Conservation (phyloP, 148 eudicot species). For the Suaeda aralocaspica region DNA sequence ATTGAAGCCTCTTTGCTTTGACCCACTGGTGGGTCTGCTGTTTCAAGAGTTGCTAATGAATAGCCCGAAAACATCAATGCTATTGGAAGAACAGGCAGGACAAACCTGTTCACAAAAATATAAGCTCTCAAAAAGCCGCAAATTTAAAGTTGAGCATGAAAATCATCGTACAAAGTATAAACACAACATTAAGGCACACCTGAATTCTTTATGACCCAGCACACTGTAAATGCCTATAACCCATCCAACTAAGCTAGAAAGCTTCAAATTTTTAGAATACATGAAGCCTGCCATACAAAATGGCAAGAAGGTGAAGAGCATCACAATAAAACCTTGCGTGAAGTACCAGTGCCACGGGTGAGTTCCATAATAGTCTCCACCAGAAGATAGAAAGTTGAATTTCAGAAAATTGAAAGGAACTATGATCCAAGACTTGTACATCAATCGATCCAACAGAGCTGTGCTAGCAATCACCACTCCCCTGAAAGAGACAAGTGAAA, state of each 20-base stretch:
- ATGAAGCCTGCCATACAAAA: slow-evolving; percentile 65
- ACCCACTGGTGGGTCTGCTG: slow-evolving; percentile 29
- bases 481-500: slow-evolving; percentile 42
- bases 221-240: slow-evolving; percentile 83
- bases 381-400: slow-evolving; percentile 94
- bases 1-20: slow-evolving; percentile 34
- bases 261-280: slow-evolving; percentile 71
- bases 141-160: neutral
- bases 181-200: slow-evolving; percentile 38
- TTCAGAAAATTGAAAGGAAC: slow-evolving; percentile 89
- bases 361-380: slow-evolving; percentile 99
- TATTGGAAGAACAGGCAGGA: slow-evolving; percentile 90
- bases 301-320: slow-evolving; percentile 85
- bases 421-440: slow-evolving; percentile 85
- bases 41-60: slow-evolving; percentile 51
- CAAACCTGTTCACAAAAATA: slow-evolving; percentile 57
- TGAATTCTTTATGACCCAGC: slow-evolving; percentile 96
- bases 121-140: neutral
- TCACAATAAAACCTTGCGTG: slow-evolving; percentile 83
- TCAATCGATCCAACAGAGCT: slow-evolving; percentile 59
- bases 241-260: slow-evolving; percentile 74
- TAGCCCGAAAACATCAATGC: slow-evolving; percentile 82
- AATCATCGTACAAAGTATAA: neutral
- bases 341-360: slow-evolving; percentile 98
- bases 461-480: slow-evolving; percentile 53